Percentiles rank a stretch among this genome's conserved stretches.
Conservation (phyloP, 352 stramenopile genomes). For the Phytophthora parvispora region DNA sequence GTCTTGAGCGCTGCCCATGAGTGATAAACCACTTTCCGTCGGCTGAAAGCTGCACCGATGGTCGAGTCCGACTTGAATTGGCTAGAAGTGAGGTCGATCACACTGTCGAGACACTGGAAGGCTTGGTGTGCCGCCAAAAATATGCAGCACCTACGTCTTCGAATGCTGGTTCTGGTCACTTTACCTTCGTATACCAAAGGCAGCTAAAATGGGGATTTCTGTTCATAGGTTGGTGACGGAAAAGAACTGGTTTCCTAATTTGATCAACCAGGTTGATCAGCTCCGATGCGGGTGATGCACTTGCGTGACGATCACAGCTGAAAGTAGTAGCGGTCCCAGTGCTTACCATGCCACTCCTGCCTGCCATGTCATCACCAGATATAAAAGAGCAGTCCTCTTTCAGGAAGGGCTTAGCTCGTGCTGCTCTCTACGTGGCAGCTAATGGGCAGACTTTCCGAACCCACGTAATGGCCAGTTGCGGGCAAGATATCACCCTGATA, state of each 20-base stretch:
- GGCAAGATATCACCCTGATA: slow-evolving; percentile 11
- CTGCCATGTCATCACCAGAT: neutral
- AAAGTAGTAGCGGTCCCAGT: neutral
- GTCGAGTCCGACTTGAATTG: slow-evolving; percentile 1
- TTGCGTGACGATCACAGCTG: neutral
- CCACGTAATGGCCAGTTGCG: neutral
- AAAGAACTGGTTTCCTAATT: too few relatives aligned
- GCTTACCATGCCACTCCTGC: neutral
- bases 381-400: too few relatives aligned
- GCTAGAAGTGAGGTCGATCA: neutral
- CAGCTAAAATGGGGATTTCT: neutral
- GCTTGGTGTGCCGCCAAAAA: neutral
- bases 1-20: neutral
- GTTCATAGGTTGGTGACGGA: too few relatives aligned
- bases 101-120: neutral
- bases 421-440: neutral
- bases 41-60: neutral
- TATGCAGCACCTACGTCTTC: neutral
- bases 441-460: neutral
- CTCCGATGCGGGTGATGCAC: too few relatives aligned
- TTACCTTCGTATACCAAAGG: too few relatives aligned
- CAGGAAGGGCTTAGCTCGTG: slow-evolving; percentile 5
- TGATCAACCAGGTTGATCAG: too few relatives aligned
- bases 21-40: neutral
- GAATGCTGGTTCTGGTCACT: neutral